These are phyloP conservation scores for Torulaspora indica DNA, from an alignment of 805 yeast genomes.

Conservation along the genomic window DNA sequence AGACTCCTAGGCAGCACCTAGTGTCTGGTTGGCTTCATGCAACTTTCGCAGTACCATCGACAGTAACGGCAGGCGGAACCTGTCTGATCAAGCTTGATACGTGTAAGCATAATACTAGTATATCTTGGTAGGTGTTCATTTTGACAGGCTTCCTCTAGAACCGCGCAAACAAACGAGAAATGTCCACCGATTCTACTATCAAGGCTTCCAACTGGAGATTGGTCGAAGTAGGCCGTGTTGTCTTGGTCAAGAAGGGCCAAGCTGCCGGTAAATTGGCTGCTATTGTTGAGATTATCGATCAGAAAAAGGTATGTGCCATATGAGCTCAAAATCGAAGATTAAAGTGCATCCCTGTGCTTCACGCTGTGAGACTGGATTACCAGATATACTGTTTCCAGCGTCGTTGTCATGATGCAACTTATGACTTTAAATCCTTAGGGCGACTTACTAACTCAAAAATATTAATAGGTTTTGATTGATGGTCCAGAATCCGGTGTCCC, in stretches of 20 bases:
- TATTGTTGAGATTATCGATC: slow-evolving; percentile 98
- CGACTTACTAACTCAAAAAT: slow-evolving; percentile 12
- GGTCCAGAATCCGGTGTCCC: slow-evolving; percentile 87
- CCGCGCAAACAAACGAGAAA: slow-evolving; percentile 33
- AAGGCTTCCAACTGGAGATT: slow-evolving; percentile 98
- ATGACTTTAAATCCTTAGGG: background rate
- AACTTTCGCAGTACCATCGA: background rate
- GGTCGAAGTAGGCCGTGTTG: slow-evolving; percentile 99
- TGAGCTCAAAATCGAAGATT: background rate
- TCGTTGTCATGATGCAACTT: background rate
- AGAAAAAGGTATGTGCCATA: slow-evolving; percentile 80
- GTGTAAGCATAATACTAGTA: slow-evolving; percentile 1
- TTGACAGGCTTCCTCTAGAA: slow-evolving; percentile 5
- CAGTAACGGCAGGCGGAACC: background rate
- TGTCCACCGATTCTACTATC: slow-evolving; percentile 73
- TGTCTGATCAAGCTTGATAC: slow-evolving; percentile 2
- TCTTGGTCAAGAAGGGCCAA: slow-evolving; percentile 77
- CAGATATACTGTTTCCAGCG: too few species aligned
- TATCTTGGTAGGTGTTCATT: slow-evolving; percentile 1
- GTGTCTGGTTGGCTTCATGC: background rate
- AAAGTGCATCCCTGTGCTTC: background rate
- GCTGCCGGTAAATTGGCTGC: slow-evolving; percentile 83
- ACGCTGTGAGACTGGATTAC: background rate
- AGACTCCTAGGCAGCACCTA: background rate
- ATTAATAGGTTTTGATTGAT: slow-evolving; percentile 75